These are phyloP conservation scores for Lactarius deliciosus DNA, from an alignment of 768 basidiomycete species.

Conservation along the genomic window DNA sequence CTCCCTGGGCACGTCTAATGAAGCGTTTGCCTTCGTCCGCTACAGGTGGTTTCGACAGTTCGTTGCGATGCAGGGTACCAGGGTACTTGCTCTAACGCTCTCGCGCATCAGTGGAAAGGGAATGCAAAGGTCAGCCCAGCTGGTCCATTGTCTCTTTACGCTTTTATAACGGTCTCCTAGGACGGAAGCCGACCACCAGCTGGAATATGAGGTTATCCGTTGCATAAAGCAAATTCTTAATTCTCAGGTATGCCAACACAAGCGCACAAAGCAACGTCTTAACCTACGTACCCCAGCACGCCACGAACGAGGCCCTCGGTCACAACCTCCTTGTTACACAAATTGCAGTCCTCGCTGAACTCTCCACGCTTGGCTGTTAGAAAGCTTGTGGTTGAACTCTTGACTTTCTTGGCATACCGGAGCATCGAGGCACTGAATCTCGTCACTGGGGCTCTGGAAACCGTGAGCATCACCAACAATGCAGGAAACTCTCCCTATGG, in stretches of 20 bases:
- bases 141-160: slow-evolving; percentile 9
- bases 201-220: slow-evolving; percentile 89
- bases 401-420: slow-evolving; percentile 70
- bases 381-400: slow-evolving; percentile 73
- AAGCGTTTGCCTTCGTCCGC: background rate
- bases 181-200: slow-evolving; percentile 58
- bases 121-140: slow-evolving; percentile 50
- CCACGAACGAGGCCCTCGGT: slow-evolving; percentile 68
- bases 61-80: slow-evolving; percentile 73
- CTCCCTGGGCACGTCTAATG: slow-evolving; percentile 1
- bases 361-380: slow-evolving; percentile 78
- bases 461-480: slow-evolving; percentile 63
- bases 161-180: slow-evolving; percentile 36
- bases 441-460: slow-evolving; percentile 74
- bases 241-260: slow-evolving; percentile 44
- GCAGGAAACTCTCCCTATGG: slow-evolving; percentile 64
- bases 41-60: slow-evolving; percentile 80
- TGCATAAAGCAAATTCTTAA: slow-evolving; percentile 85
- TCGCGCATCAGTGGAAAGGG: slow-evolving; percentile 73
- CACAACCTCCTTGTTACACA: slow-evolving; percentile 74
- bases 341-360: slow-evolving; percentile 78
- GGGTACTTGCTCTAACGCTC: slow-evolving; percentile 78
- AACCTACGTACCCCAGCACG: slow-evolving; percentile 35
- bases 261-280: slow-evolving; percentile 10
- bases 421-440: slow-evolving; percentile 57